Conservation (phyloP, 768 basidiomycete species). For the Phanerodontia chrysosporium region DNA sequence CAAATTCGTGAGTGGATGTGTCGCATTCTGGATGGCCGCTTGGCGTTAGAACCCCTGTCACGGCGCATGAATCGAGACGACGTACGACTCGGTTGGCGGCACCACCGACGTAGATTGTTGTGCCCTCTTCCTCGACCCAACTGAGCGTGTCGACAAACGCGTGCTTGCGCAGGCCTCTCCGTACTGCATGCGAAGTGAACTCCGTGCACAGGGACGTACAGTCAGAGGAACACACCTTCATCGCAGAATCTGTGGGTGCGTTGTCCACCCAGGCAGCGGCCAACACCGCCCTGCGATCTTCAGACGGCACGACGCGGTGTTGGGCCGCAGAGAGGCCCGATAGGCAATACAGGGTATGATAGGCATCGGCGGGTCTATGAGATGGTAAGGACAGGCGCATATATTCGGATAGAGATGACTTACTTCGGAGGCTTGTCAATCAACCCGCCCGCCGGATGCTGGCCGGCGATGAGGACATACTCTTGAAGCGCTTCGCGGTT, state of each 20-base stretch:
- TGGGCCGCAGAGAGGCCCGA: constrained; percentile 88
- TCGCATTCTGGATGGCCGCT: constrained; percentile 57
- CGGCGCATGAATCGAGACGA: constrained; percentile 3
- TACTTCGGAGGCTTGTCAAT: constrained; percentile 96
- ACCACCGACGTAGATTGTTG: constrained; percentile 52
- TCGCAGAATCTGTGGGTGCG: neutral
- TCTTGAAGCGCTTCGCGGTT: constrained; percentile 76
- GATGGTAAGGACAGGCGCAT: neutral
- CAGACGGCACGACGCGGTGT: constrained; percentile 49
- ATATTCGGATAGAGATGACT: constrained; percentile 20
- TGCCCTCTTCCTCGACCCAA: constrained; percentile 69
- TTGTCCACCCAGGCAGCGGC: constrained; percentile 15
- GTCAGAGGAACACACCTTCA: constrained; percentile 14
- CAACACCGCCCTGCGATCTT: constrained; percentile 15
- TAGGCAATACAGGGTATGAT: constrained; percentile 92
- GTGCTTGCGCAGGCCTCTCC: constrained; percentile 32
- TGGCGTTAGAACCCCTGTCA: neutral
- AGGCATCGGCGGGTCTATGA: constrained; percentile 78
- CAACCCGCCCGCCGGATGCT: constrained; percentile 81
- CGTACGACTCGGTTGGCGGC: constrained; percentile 60
- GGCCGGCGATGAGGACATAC: constrained; percentile 83
- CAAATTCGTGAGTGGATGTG: constrained; percentile 75
- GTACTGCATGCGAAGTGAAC: neutral
- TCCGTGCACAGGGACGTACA: neutral
- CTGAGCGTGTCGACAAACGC: constrained; percentile 53